These are phyloP conservation scores for Ilex aquifolium DNA, from an alignment of 257 asterid species.

Conservation along the genomic window DNA sequence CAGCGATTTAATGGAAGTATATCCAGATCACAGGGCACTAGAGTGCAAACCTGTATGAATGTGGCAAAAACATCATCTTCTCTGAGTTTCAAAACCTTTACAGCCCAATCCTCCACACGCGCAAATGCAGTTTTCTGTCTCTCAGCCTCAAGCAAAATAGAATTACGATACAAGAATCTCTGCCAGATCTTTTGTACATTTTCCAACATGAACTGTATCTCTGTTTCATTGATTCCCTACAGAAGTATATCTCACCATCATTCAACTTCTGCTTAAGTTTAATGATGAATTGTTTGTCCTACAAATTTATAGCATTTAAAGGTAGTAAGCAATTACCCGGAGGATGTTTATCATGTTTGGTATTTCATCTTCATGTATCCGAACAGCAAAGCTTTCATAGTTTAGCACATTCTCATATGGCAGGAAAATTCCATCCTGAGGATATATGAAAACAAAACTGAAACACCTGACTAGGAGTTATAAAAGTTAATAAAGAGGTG, in stretches of 20 bases:
- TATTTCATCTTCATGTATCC: slow-evolving; percentile 82
- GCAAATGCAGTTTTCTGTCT: slow-evolving; percentile 64
- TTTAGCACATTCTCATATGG: slow-evolving; percentile 87
- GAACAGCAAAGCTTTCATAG: slow-evolving; percentile 83
- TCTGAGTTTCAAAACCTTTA: slow-evolving; percentile 38
- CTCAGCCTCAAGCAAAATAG: slow-evolving; percentile 85
- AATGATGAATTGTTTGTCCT: neutral
- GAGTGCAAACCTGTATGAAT: slow-evolving; percentile 66
- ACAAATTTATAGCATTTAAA: neutral
- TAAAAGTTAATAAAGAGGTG: too few species aligned
- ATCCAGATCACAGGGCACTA: neutral
- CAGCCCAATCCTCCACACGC: slow-evolving; percentile 62
- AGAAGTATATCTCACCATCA: slow-evolving; percentile 14
- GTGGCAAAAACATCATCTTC: slow-evolving; percentile 81
- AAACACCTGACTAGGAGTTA: too few species aligned
- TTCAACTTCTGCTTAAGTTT: slow-evolving; percentile 4
- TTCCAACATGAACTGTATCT: slow-evolving; percentile 60
- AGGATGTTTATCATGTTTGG: slow-evolving; percentile 68
- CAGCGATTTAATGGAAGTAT: neutral
- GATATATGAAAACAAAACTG: neutral
- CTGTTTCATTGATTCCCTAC: slow-evolving; percentile 75
- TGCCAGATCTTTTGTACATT: slow-evolving; percentile 88
- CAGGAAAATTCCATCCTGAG: slow-evolving; percentile 86
- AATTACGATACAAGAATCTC: slow-evolving; percentile 79
- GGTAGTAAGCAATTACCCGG: slow-evolving; percentile 48